Percentiles rank a stretch among this genome's conserved stretches.
Evolutionary conservation across 805 yeast species (phyloP).

Genomic region (Metschnikowia matae): DNA sequence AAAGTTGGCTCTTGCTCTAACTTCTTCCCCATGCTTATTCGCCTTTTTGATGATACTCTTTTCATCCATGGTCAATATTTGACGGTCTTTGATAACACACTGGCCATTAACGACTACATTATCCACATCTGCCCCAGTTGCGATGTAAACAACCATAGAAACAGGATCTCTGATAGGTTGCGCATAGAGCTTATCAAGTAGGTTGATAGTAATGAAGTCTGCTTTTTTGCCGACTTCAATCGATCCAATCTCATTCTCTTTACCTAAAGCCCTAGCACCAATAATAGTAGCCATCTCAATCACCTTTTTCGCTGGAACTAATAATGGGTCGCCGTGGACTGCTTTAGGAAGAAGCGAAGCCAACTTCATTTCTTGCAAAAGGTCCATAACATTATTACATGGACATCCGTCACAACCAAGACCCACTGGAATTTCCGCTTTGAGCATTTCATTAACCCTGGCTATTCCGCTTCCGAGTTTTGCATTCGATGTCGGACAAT

Average conservation of each 20-base stretch:
- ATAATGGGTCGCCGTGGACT: constrained; percentile 17
- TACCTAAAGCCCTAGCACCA: constrained; percentile 16
- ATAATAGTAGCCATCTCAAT: constrained; percentile 15
- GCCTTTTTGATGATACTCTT: constrained; percentile 10
- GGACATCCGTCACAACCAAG: constrained; percentile 22
- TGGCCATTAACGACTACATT: constrained; percentile 12
- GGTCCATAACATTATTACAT: constrained; percentile 20
- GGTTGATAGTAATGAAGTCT: constrained; percentile 15
- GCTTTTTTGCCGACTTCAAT: constrained; percentile 14
- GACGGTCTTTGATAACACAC: constrained; percentile 8
- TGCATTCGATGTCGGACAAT: constrained; percentile 19
- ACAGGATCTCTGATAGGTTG: constrained; percentile 22
- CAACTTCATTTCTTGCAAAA: constrained; percentile 20
- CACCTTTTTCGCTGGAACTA: constrained; percentile 11
- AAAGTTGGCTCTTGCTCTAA: constrained; percentile 11
- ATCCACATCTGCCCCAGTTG: constrained; percentile 20
- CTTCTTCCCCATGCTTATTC: constrained; percentile 11
- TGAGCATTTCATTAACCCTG: constrained; percentile 15
- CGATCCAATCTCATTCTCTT: constrained; percentile 16
- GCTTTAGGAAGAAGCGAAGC: constrained; percentile 21
- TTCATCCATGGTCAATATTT: constrained; percentile 11
- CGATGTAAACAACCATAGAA: constrained; percentile 21
- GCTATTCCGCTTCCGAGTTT: constrained; percentile 20
- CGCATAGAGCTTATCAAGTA: constrained; percentile 18
- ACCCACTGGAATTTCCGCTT: constrained; percentile 15